Percentiles rank a stretch among this genome's conserved stretches.
phyloP scores from a whole-genome alignment of 352 stramenopile species.

The Aphanomyces invadans region DNA sequence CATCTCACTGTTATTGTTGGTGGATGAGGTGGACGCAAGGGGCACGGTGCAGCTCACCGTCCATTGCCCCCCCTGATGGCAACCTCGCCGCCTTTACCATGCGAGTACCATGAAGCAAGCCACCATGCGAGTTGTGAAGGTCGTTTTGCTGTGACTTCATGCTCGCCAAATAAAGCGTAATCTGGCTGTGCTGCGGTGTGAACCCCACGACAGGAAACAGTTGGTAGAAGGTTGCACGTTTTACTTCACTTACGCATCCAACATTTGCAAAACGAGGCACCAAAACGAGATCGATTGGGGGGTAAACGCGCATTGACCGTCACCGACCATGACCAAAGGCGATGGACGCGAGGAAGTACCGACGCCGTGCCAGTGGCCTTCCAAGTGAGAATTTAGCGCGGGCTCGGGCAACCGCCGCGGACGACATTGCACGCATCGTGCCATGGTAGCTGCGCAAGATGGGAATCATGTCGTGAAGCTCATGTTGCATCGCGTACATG shows the following conservation, averaged over 20 bases:
- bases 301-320: no score
- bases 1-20: not conserved
- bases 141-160: no score
- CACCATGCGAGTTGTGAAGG: no score
- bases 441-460: slow-evolving; percentile 1
- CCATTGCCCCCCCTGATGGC: no score
- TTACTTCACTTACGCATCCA: not conserved
- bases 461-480: not conserved
- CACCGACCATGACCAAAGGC: not conserved
- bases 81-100: no score
- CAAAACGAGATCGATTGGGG: no score
- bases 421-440: not conserved
- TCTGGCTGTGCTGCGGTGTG: not conserved
- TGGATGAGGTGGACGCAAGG: not conserved
- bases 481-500: not conserved
- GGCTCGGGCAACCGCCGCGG: not conserved
- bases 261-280: not conserved
- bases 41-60: not conserved
- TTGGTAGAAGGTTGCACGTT: not conserved
- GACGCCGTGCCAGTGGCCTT: not conserved
- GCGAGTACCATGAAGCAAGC: no score
- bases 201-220: not conserved
- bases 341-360: slow-evolving; percentile 1
- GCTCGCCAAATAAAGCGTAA: not conserved
- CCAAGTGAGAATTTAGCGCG: not conserved